A percentile compares a stretch with the other conserved stretches of the same genome.
phyloP scores from a whole-genome alignment of 2,329 filamentous ascomycete genomes.

The Cladosporium halotolerans region DNA sequence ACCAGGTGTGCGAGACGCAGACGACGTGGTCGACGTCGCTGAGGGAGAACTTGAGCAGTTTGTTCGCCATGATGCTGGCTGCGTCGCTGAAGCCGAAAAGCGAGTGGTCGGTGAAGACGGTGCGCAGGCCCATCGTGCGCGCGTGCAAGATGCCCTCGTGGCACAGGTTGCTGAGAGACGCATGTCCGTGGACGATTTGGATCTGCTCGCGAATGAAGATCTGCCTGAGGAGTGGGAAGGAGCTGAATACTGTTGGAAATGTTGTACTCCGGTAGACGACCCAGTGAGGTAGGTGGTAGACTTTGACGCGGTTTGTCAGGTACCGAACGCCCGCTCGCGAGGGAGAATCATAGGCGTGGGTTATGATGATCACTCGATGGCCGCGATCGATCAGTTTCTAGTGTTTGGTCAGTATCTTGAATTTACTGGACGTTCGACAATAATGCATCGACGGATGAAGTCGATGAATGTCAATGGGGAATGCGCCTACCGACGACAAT shows the following conservation, averaged over 20 bases:
- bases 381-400: slow-evolving; percentile 92
- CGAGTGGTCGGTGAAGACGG: slow-evolving; percentile 96
- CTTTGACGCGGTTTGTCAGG: slow-evolving; percentile 94
- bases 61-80: slow-evolving; percentile 92
- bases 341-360: slow-evolving; percentile 67
- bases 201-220: slow-evolving; percentile 92
- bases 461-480: too few species aligned
- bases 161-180: slow-evolving; percentile 83
- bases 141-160: slow-evolving; percentile 93
- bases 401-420: not conserved
- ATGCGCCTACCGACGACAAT: slow-evolving; percentile 63
- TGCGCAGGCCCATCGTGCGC: slow-evolving; percentile 89
- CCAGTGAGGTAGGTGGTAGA: slow-evolving; percentile 94
- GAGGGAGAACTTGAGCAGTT: slow-evolving; percentile 88
- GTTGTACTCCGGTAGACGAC: slow-evolving; percentile 91
- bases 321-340: slow-evolving; percentile 81
- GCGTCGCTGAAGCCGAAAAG: slow-evolving; percentile 97
- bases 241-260: slow-evolving; percentile 95
- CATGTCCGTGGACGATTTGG: slow-evolving; percentile 97
- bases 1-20: slow-evolving; percentile 97
- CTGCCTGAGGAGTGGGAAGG: slow-evolving; percentile 95
- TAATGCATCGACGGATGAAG: not conserved
- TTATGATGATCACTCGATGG: slow-evolving; percentile 97
- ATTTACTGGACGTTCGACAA: not conserved
- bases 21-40: slow-evolving; percentile 98